Evolutionary conservation across 805 yeast species (phyloP).

Genomic region (Metschnikowia proteae): DNA sequence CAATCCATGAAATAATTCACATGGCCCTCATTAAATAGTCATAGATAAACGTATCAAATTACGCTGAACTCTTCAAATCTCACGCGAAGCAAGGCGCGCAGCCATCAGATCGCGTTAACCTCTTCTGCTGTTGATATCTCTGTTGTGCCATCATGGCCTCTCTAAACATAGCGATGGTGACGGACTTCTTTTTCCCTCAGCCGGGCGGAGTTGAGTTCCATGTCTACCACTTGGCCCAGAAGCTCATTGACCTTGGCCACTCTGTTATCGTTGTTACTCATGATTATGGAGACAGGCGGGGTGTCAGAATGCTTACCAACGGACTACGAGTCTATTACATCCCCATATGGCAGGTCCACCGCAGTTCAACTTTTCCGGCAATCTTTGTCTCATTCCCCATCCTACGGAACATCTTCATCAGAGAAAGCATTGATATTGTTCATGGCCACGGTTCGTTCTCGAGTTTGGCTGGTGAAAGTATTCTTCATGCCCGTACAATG

Average conservation of each 20-base stretch:
- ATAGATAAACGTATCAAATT: neutral
- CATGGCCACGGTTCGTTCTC: slow-evolving; percentile 95
- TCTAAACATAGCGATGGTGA: slow-evolving; percentile 63
- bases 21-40: neutral
- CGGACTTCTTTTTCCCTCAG: slow-evolving; percentile 97
- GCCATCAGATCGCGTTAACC: neutral
- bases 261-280: slow-evolving; percentile 86
- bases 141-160: slow-evolving; percentile 2
- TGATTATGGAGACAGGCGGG: slow-evolving; percentile 76
- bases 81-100: neutral
- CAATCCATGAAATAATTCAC: neutral
- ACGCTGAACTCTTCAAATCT: neutral
- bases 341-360: slow-evolving; percentile 74
- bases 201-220: slow-evolving; percentile 98
- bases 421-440: slow-evolving; percentile 83
- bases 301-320: slow-evolving; percentile 77
- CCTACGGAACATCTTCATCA: slow-evolving; percentile 73
- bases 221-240: slow-evolving; percentile 84
- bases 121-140: neutral
- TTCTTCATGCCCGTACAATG: slow-evolving; percentile 90
- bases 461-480: slow-evolving; percentile 82
- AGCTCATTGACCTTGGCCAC: slow-evolving; percentile 76
- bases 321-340: slow-evolving; percentile 92
- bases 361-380: slow-evolving; percentile 85
- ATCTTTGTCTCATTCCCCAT: slow-evolving; percentile 87